Conservation (phyloP, 352 stramenopile genomes). For the Globisporangium middletonii region DNA sequence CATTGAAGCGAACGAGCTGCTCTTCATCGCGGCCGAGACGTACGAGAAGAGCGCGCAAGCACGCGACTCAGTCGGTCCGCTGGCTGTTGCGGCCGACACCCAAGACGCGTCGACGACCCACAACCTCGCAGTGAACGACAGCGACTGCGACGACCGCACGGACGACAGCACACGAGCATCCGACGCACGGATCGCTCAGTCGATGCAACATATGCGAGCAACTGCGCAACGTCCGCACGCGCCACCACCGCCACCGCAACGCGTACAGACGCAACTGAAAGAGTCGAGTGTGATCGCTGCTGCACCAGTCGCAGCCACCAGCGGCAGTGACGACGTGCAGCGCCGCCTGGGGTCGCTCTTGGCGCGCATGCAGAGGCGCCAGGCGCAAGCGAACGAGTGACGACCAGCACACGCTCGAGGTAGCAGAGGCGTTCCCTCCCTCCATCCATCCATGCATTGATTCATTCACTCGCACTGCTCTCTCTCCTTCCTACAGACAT, state of each 20-base stretch:
- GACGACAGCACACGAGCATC: not conserved
- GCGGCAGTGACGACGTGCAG: slow-evolving; percentile 19
- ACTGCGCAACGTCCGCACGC: too few species aligned
- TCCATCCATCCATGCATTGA: slow-evolving; percentile 8
- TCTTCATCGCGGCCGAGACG: slow-evolving; percentile 42
- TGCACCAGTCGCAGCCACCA: slow-evolving; percentile 10
- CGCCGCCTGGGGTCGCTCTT: slow-evolving; percentile 28
- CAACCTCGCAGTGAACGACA: not conserved
- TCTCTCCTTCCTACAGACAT: not conserved
- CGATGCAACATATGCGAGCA: too few species aligned
- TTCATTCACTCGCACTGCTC: not conserved
- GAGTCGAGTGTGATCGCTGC: slow-evolving; percentile 8
- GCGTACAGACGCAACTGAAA: not conserved
- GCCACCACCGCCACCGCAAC: too few species aligned
- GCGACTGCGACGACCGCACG: not conserved
- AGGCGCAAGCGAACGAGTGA: slow-evolving; percentile 11
- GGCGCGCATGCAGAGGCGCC: slow-evolving; percentile 28
- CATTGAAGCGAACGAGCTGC: slow-evolving; percentile 40
- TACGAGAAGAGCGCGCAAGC: slow-evolving; percentile 24
- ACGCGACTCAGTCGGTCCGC: not conserved
- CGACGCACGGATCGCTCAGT: not conserved
- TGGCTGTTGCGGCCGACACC: not conserved
- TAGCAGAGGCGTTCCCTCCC: too few species aligned
- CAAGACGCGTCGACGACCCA: slow-evolving; percentile 5
- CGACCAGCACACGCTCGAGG: not conserved